phyloP scores from a whole-genome alignment of 345 rosid genomes.

The Gossypium bickii region DNA sequence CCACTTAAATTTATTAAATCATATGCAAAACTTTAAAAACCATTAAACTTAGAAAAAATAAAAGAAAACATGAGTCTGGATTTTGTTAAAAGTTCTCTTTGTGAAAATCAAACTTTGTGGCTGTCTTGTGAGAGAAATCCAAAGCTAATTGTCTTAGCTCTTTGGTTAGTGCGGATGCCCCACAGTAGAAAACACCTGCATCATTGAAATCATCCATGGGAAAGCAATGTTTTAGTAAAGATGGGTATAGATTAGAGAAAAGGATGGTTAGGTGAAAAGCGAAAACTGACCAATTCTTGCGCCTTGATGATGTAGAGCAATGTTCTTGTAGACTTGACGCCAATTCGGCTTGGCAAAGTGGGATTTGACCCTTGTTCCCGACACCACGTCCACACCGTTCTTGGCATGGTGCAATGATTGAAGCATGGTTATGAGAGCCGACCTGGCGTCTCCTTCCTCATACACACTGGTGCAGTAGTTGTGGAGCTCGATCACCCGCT shows the following conservation, averaged over 20 bases:
- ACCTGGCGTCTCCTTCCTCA: slow-evolving; percentile 90
- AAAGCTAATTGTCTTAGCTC: slow-evolving; percentile 61
- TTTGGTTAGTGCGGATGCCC: slow-evolving; percentile 62
- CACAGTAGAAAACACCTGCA: slow-evolving; percentile 95
- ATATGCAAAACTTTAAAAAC: not conserved
- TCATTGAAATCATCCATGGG: not conserved
- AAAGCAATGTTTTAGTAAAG: not conserved
- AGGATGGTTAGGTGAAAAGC: slow-evolving; percentile 4
- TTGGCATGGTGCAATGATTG: slow-evolving; percentile 84
- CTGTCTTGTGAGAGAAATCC: slow-evolving; percentile 73
- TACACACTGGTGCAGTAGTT: slow-evolving; percentile 91
- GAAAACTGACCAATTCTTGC: slow-evolving; percentile 55
- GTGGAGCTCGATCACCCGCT: slow-evolving; percentile 64
- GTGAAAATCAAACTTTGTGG: slow-evolving; percentile 88
- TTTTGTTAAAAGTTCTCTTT: slow-evolving; percentile 67
- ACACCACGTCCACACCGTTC: slow-evolving; percentile 82
- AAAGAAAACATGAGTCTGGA: not conserved
- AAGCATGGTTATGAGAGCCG: slow-evolving; percentile 81
- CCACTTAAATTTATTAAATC: not conserved
- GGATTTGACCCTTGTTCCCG: slow-evolving; percentile 77
- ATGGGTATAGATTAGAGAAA: not conserved
- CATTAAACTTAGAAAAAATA: not conserved
- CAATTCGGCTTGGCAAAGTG: slow-evolving; percentile 89
- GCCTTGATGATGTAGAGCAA: slow-evolving; percentile 54
- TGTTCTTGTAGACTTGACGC: slow-evolving; percentile 78